Evolutionary conservation across 2,329 filamentous ascomycete genomes (phyloP), one percentile per base, ranked within the genome.

Genomic region (Exophiala oligosperma): DNA sequence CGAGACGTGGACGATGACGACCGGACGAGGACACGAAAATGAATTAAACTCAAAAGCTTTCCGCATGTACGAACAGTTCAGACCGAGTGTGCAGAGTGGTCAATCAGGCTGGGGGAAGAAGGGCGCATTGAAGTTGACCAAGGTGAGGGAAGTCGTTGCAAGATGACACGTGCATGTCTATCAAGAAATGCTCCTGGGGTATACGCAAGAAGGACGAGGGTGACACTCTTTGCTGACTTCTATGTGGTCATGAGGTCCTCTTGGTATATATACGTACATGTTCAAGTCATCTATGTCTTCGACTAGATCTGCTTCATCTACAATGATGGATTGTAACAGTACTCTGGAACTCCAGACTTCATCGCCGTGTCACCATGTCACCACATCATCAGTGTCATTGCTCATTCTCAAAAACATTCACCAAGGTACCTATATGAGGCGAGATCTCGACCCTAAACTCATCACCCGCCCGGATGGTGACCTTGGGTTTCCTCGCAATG

Each of bases 91-190:
- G 2, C 85, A 89, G 59, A 74, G 79, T 59, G 91, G 91, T 0
- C 83, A 84, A 41, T 82, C 84, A n/a, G 91, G 91, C 1, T 95
- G 91, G 91, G 91, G 91, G 21, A 88, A 87, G n/a, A 95, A 93
- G 72, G 90, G 89, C 1, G 76, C 78, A 53, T 77, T 95, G 32
- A 85, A 79, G 65, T 71, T 95, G 40, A 76, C 77, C 8, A 83
- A 85, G 63, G 89, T 95, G 46, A 49, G 46, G 24, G 55, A 60
- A 4, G 52, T 51, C 9, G 54, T 61, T 6, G 41, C 52, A 44
- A 38, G 54, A 32, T 23, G 44, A 35, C 53, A 17, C 17, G 17
- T 17, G 17, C 17, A 17, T 17, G 17, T 17, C 17, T 17, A 17
- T 17, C 17, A 17, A 17, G 17, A 17, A 17, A 17, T 17, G 17